Evolutionary conservation across 805 yeast species (phyloP), one percentile per base, ranked within the genome.

Genomic region (Monosporozyma aerobia): DNA sequence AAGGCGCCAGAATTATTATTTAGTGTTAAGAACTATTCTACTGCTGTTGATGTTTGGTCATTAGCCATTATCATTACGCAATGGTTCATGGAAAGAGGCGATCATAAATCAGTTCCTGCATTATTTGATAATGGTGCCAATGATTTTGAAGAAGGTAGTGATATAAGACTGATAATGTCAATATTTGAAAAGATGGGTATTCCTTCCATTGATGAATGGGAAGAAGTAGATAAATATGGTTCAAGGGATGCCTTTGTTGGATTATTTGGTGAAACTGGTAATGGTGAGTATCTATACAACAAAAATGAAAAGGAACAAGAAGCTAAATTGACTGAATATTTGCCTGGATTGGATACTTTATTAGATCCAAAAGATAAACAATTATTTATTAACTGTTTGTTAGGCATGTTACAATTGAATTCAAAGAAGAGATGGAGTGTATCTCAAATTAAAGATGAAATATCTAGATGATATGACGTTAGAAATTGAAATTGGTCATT

Each of bases 1-100:
- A 82, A 86, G 58, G 83, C 95, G 0, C 92, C 95, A 0, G 95
- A 88, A 59, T 68, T 86, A 47, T 69, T 87, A 46, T 76, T 85
- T 47, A 86, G 89, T 1, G 72, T 77, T 8, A 64, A 71, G 14
- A 70, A 73, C 53, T 88, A 88, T 63, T 65, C 74, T 6, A 62
- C 62, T 33, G 79, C 74, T 44, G 72, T 87, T 4, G 96, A 88
- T 60, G 71, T 85, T 13, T 88, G 96, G 96, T 72, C 87, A 2
- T 61, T 80, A 22, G 87, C 86, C 2, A 76, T 89, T 7, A 58
- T 86, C 1, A 57, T 82, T 30, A 78, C 83, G 25, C 72, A 77
- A 48, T 61, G 87, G 56, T 75, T 78, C 53, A 69, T 78, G 30
- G 25, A 14, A 3, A 25, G 25, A 2, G 53, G 55, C 32, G 57